Conservation (phyloP, 768 basidiomycete species). For the Termitomyces sp. region DNA sequence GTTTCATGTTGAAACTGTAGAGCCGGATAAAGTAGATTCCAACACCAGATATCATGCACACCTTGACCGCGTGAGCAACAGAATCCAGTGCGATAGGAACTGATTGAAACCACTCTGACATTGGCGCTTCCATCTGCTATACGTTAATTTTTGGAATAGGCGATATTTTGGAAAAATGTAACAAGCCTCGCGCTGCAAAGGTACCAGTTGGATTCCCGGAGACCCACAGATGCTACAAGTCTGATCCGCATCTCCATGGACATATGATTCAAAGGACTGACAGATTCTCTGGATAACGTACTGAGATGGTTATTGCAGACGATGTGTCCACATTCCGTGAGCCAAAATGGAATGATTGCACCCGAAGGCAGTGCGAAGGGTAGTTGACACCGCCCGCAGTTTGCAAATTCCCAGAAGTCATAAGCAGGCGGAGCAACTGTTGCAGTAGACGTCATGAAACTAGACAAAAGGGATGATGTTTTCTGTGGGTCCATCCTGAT, state of each 20-base stretch:
- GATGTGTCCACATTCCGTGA: conserved; percentile 85
- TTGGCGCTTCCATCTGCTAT: conserved; percentile 67
- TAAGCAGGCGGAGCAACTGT: conserved; percentile 30
- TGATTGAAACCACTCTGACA: conserved; percentile 77
- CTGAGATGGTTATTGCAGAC: conserved; percentile 84
- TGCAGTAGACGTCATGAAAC: conserved; percentile 30
- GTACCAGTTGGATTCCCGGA: conserved; percentile 58
- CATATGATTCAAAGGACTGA: not conserved
- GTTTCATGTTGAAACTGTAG: conserved; percentile 74
- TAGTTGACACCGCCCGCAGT: conserved; percentile 64
- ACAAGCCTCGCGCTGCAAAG: conserved; percentile 69
- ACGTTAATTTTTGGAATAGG: not conserved
- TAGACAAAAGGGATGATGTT: not conserved
- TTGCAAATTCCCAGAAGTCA: conserved; percentile 80
- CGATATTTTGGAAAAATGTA: not conserved
- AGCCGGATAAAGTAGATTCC: not conserved
- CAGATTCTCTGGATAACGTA: conserved; percentile 23
- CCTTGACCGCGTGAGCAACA: conserved; percentile 64
- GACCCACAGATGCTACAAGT: conserved; percentile 68
- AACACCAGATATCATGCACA: conserved; percentile 18
- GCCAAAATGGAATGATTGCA: conserved; percentile 73
- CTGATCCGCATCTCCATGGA: conserved; percentile 55
- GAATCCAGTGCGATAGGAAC: conserved; percentile 57
- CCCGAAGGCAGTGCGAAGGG: conserved; percentile 51
- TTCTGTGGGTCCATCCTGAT: too few relatives aligned